These are phyloP conservation scores for Rhipidocladum racemiflorum DNA, from an alignment of 176 grass and related monocot genomes.

Conservation along the genomic window DNA sequence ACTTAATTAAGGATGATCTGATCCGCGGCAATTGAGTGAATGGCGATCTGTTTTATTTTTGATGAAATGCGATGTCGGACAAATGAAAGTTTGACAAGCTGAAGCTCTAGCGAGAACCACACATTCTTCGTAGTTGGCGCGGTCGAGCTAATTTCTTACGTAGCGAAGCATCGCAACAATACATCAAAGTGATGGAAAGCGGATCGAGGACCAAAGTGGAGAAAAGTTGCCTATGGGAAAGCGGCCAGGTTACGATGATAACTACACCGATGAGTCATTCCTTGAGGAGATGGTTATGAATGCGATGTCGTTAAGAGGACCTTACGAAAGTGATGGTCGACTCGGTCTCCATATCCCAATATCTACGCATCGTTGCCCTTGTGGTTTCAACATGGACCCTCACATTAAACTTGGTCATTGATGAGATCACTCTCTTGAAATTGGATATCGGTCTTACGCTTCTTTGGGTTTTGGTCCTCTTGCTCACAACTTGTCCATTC, in stretches of 20 bases:
- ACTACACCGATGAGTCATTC: constrained; percentile 74
- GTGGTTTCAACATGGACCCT: constrained; percentile 79
- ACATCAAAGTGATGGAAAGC: constrained; percentile 43
- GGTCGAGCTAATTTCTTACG: neutral
- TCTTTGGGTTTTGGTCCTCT: constrained; percentile 67
- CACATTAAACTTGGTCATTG: constrained; percentile 69
- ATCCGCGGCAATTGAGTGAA: neutral
- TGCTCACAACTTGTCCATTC: constrained; percentile 55
- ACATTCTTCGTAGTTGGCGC: neutral
- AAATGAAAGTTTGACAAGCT: neutral
- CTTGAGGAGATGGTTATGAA: constrained; percentile 98
- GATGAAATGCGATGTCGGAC: neutral
- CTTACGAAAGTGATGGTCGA: constrained; percentile 66
- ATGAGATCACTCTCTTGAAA: constrained; percentile 73
- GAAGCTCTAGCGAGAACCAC: neutral
- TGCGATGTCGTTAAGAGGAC: constrained; percentile 91
- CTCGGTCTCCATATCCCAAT: constrained; percentile 85
- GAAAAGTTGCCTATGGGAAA: constrained; percentile 89
- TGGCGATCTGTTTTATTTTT: neutral
- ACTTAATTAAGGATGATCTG: neutral
- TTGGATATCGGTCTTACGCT: constrained; percentile 66
- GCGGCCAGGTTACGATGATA: constrained; percentile 73
- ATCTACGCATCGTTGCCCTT: constrained; percentile 75
- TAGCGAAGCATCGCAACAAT: neutral
- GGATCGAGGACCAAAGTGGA: constrained; percentile 56